Base-by-base conservation (phyloP, 805 yeast genomes). In the Suhomyces sp. region DNA sequence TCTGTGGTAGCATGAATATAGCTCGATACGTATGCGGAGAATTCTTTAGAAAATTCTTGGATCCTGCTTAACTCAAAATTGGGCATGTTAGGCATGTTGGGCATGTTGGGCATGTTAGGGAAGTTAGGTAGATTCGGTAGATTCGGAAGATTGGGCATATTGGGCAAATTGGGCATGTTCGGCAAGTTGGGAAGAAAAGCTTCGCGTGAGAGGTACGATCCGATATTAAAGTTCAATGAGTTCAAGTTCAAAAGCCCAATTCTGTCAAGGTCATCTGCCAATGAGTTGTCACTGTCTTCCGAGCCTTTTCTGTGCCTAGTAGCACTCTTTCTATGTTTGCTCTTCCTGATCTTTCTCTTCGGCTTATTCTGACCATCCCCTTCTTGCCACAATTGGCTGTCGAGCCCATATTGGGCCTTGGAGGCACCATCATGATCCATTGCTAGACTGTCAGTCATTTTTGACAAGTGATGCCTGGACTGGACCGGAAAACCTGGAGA, bases 191-290 rank as follows among this genome's bases (percentile, higher is more conserved):
- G 52, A 17, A 55, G 17, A 28, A 49, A 44, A 4, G 46, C 30
- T 2, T 43, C 46, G 25, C 37, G 38, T 26, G 34, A 44, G 19
- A 53, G 32, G 25, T 53, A 53, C 6, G 55, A 47, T 28, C 55
- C 34, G 5, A 62, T 39, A 14, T 53, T 51, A 17, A 51, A 26
- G 36, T 50, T 19, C 19, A 50, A 46, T 22, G 51, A 55, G 29
- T 53, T 56, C 28, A 68, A 36, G 34, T 68, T 68, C 36, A 65
- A 52, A 19, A 63, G 49, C 0, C 84, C 84, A 12, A 79, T 72
- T 40, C 65, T 72, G 35, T 78, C 77, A 32, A 78, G 53, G 7
- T 75, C 76, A 15, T 58, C 62, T 0, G 75, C 63, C 21, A 76
- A 44, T 0, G 74, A 68, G 46, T 68, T 58, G 26, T 51, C 44